These are phyloP conservation scores for Lachnellula cervina DNA, from an alignment of 2,329 filamentous ascomycete species.

Conservation along the genomic window DNA sequence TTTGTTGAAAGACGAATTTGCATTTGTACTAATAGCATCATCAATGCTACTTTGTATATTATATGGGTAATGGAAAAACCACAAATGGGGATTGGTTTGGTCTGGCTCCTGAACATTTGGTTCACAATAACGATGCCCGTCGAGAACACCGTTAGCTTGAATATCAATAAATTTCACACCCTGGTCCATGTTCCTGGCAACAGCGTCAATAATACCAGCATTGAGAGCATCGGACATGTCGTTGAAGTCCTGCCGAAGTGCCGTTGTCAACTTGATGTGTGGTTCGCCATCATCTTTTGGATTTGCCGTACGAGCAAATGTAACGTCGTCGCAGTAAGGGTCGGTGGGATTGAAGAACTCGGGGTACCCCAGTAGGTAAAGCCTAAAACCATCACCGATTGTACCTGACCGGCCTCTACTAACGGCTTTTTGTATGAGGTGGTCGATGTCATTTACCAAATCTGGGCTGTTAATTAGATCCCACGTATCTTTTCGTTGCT, in stretches of 20 bases:
- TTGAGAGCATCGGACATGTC: not conserved
- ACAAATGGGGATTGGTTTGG: not conserved
- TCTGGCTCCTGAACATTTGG: conserved; percentile 3
- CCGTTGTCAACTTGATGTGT: conserved; percentile 1
- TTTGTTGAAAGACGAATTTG: not conserved
- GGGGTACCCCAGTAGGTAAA: conserved; percentile 1
- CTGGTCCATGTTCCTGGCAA: not conserved
- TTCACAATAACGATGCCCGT: conserved; percentile 3
- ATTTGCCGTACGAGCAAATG: conserved; percentile 5
- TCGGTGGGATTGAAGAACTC: conserved; percentile 3
- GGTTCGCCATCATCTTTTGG: conserved; percentile 1
- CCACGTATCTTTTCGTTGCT: not conserved
- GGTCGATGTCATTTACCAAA: conserved; percentile 1
- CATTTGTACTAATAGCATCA: not conserved
- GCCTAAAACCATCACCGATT: conserved; percentile 1
- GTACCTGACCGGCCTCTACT: not conserved
- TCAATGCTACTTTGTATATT: not conserved
- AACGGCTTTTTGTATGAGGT: conserved; percentile 2
- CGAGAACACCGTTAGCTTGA: not conserved
- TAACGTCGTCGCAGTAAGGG: conserved; percentile 2
- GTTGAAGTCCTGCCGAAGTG: conserved; percentile 4
- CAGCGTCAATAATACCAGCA: not conserved
- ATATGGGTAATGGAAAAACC: conserved; percentile 3
- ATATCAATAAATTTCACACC: conserved; percentile 4
- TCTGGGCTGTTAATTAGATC: too few species aligned